Percentiles rank a stretch among this genome's conserved stretches.
These are phyloP conservation scores for Phytophthora idaei DNA, from an alignment of 352 stramenopile species.

Conservation along the genomic window DNA sequence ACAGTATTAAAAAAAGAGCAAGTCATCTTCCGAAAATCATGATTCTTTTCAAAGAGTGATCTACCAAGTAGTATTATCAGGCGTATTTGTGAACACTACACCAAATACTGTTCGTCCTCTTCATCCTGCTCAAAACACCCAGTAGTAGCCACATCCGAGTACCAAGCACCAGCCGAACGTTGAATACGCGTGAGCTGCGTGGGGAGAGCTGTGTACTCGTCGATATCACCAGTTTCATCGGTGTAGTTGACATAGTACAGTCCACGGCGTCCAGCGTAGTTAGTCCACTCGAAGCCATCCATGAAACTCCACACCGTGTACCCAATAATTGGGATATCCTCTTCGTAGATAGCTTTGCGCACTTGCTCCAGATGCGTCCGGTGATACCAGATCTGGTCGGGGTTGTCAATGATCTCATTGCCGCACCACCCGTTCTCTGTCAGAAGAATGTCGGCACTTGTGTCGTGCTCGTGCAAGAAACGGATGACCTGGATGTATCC, in stretches of 20 bases:
- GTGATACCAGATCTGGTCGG: slow-evolving; percentile 67
- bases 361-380: slow-evolving; percentile 59
- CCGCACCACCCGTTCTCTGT: slow-evolving; percentile 76
- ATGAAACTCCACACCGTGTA: slow-evolving; percentile 92
- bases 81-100: slow-evolving; percentile 3
- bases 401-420: slow-evolving; percentile 59
- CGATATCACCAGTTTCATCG: slow-evolving; percentile 32
- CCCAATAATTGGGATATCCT: slow-evolving; percentile 70
- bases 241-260: slow-evolving; percentile 69
- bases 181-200: slow-evolving; percentile 46
- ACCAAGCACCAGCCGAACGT: slow-evolving; percentile 50
- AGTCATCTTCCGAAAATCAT: too few species aligned
- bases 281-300: slow-evolving; percentile 40
- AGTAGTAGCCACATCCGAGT: slow-evolving; percentile 33
- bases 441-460: slow-evolving; percentile 47
- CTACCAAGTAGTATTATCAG: too few species aligned
- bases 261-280: slow-evolving; percentile 52
- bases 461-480: slow-evolving; percentile 57
- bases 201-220: slow-evolving; percentile 29
- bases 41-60: not conserved
- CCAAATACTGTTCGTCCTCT: slow-evolving; percentile 33
- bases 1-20: too few species aligned
- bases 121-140: slow-evolving; percentile 39
- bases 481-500: slow-evolving; percentile 59
- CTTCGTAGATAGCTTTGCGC: slow-evolving; percentile 51